Base-by-base conservation (phyloP, 2,329 filamentous ascomycete species). In the Magnaporthales sp. region DNA sequence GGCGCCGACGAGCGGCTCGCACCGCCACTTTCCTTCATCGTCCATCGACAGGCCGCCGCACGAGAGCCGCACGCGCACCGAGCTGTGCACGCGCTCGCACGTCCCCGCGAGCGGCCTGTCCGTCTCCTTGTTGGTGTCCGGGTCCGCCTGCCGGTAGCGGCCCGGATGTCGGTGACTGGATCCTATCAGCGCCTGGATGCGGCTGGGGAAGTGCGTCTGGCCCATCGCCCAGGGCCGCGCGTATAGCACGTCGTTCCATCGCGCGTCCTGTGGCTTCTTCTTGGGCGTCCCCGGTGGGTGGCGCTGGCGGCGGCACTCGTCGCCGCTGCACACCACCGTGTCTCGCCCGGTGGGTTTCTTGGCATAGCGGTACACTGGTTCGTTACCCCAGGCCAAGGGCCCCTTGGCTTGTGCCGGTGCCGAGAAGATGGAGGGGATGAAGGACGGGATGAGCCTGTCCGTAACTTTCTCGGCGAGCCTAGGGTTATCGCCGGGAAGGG, bases 51-150 rank as follows among this genome's bases (percentile, higher is more conserved):
- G 66, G 0, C 75, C 75, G 1, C 66, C 68, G 22, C 74, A 73
- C 1, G 70, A 71, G 10, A 76, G 66, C 11, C 75, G 65, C 19
- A 77, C 71, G 10, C 75, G 67, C 27, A 74, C 75, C 11, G 69
- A 70, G 11, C 68, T 69, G 56, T 77, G 75, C 8, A 80, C 74
- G 19, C 77, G 71, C 70, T 80, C 79, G 66, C 73, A 72, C 0
- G 78, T 80, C 60, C 76, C 72, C 3, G 74, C 66, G 67, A 81
- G 72, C 6, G 76, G 76, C 65, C 77, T 70, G 11, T 70, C 67
- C 0, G 76, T 78, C 29, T 74, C 72, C n/a, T 71, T 66, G 65
- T 79, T 79, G 7, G 73, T 77, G 26, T 75, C 72, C 61, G 78
- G 75, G 70, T 80, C 75, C 9, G 77, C 73, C 24, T 78, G 73